Evolutionary conservation across 805 yeast genomes (phyloP).

Genomic region (Pichia cabralensis): DNA sequence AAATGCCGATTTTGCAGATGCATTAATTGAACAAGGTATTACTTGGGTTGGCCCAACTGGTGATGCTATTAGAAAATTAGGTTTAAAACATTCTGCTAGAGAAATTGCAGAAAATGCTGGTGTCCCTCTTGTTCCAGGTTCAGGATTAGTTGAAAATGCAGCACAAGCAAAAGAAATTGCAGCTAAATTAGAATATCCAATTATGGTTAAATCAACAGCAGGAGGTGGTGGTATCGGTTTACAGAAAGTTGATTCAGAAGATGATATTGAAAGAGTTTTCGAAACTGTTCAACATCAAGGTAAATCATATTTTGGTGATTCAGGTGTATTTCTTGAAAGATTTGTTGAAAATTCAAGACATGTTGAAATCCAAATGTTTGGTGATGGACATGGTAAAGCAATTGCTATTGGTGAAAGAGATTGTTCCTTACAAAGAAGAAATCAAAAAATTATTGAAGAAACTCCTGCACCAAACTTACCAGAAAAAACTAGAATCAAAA

Average conservation of each 20-base stretch:
- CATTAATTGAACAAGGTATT: conserved; percentile 73
- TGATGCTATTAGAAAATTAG: conserved; percentile 81
- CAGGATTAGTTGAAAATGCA: conserved; percentile 65
- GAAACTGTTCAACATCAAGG: conserved; percentile 93
- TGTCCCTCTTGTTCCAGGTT: conserved; percentile 97
- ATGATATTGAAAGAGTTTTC: conserved; percentile 75
- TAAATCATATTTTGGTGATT: conserved; percentile 82
- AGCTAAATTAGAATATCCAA: conserved; percentile 67
- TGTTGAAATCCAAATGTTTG: conserved; percentile 93
- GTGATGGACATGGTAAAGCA: conserved; percentile 90
- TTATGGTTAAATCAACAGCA: conserved; percentile 95
- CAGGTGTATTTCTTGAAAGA: conserved; percentile 91
- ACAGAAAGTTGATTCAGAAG: conserved; percentile 80
- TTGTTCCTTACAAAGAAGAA: conserved; percentile 94
- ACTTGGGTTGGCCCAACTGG: conserved; percentile 96
- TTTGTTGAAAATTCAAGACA: conserved; percentile 94
- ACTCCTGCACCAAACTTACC: conserved; percentile 96
- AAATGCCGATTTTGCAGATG: conserved; percentile 91
- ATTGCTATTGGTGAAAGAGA: conserved; percentile 95
- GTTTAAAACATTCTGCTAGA: conserved; percentile 94
- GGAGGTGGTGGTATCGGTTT: conserved; percentile 99
- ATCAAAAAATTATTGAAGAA: conserved; percentile 93
- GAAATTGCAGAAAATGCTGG: conserved; percentile 85
- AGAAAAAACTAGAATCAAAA: conserved; percentile 56
- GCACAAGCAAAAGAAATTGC: conserved; percentile 74